phyloP scores from a whole-genome alignment of 1,139 yeast genomes.

The Lodderomyces metapsilosis region DNA sequence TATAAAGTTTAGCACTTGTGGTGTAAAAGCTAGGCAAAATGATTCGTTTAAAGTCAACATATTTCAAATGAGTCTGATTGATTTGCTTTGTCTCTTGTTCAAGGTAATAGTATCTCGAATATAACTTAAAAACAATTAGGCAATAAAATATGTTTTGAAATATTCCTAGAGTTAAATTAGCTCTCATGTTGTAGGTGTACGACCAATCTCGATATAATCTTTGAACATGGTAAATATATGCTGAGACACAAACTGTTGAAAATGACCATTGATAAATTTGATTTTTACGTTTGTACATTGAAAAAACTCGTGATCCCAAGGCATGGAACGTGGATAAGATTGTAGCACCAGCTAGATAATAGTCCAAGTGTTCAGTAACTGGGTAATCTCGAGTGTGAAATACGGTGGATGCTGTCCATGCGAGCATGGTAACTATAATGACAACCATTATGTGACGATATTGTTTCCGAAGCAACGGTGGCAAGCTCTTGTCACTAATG shows the following conservation, averaged over 20 bases:
- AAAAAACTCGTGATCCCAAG: constrained; percentile 55
- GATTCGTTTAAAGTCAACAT: constrained; percentile 22
- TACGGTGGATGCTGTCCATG: constrained; percentile 84
- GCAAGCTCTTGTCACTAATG: constrained; percentile 12
- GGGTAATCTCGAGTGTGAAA: constrained; percentile 85
- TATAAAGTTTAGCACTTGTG: constrained; percentile 38
- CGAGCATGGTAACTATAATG: constrained; percentile 68
- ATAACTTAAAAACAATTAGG: constrained; percentile 32
- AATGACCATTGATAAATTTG: constrained; percentile 29
- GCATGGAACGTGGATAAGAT: constrained; percentile 78
- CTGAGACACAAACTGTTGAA: constrained; percentile 40
- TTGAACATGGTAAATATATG: constrained; percentile 63
- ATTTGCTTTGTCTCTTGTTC: constrained; percentile 16
- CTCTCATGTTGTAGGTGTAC: constrained; percentile 91
- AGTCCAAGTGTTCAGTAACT: constrained; percentile 82
- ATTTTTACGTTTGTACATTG: constrained; percentile 46
- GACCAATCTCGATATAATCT: constrained; percentile 78
- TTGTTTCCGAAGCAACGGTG: constrained; percentile 25
- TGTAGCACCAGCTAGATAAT: constrained; percentile 89
- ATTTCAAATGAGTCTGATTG: constrained; percentile 25
- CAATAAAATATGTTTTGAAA: constrained; percentile 58
- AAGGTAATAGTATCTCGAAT: constrained; percentile 29
- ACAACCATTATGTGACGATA: constrained; percentile 37
- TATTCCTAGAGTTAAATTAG: constrained; percentile 76
- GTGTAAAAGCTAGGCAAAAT: constrained; percentile 35